phyloP scores from a whole-genome alignment of 257 asterid species.

The Lithospermum erythrorhizon region DNA sequence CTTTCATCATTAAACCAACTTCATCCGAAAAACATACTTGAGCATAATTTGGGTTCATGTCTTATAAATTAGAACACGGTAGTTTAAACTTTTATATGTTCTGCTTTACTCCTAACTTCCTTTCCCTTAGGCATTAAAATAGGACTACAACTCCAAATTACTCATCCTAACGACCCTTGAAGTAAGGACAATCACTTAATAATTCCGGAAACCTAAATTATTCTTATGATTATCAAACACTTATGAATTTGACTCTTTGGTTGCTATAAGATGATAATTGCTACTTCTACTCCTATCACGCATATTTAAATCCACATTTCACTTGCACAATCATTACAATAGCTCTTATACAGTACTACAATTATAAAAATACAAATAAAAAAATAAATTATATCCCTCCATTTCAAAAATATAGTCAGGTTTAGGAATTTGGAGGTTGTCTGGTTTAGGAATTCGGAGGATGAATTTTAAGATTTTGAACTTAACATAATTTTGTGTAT shows the following conservation, averaged over 20 bases:
- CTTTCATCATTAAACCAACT: background rate
- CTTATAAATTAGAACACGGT: background rate
- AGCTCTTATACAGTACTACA: background rate
- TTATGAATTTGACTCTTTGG: too few relatives aligned
- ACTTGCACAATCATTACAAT: too few relatives aligned
- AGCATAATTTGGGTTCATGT: background rate
- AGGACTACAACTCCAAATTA: background rate
- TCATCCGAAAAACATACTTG: background rate
- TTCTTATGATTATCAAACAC: too few relatives aligned
- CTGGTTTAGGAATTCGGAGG: background rate
- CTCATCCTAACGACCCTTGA: background rate
- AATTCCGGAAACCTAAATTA: too few relatives aligned
- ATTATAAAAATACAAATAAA: too few relatives aligned
- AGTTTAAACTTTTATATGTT: too few relatives aligned
- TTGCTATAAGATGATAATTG: too few relatives aligned
- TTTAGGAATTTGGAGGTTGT: background rate
- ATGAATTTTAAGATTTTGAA: too few relatives aligned
- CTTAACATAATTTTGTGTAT: too few relatives aligned
- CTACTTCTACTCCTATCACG: background rate
- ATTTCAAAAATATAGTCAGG: background rate
- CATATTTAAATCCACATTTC: background rate
- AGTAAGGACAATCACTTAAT: too few relatives aligned
- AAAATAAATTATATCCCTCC: too few relatives aligned
- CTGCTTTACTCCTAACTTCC: background rate
- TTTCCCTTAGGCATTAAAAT: background rate